Base-by-base conservation (phyloP, 129 eudicot species). In the carrot (Daucus carota) region DNA sequence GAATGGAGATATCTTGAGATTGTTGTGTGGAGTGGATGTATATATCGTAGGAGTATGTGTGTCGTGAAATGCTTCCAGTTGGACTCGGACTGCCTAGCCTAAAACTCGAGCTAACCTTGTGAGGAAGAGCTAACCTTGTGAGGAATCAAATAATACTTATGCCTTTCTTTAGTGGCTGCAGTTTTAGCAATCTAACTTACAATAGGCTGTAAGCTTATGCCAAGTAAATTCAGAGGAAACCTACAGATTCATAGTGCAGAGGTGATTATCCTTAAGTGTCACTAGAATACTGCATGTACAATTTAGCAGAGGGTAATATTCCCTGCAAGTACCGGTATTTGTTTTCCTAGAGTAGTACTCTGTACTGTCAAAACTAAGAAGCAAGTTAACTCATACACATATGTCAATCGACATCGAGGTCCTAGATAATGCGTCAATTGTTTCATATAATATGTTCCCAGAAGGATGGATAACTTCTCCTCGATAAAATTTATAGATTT, bases 201-300 rank as follows among this genome's bases (percentile, higher is more conserved):
- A 42, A n/a, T 40, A 34, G 50, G 20, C 33, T 36, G 26, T 40
- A 41, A 40, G 14, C 31, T n/a, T 29, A 54, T 22, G 28, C 7
- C 31, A 22, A 54, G 63, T 54, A 26, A 54, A n/a, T 54, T 54
- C 5, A n/a, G 63, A n/a, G 63, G 82, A 47, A 81, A 86, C 34
- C 83, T 89, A 68, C 92, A 84, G 52, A 66, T 84, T 73, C 85
- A 87, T 78, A 75, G 84, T 38, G 96, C 96, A 63, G 90, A 90
- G 96, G 98, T 88, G 82, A 81, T 13, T 46, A 4, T 11, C 33
- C 13, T 43, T 9, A 26, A 29, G 70, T 29, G 40, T 15, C 34
- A 33, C 28, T 60, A 59, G n/a, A 59, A 7, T 75, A 24, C 38
- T 60, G 45, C 6, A 26, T 59, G 28, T 41, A 17, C 14, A 17